Evolutionary conservation across 78 protist genomes (phyloP), one percentile per base, ranked within the genome.

Genomic region (Anaeramoeba ignava): DNA sequence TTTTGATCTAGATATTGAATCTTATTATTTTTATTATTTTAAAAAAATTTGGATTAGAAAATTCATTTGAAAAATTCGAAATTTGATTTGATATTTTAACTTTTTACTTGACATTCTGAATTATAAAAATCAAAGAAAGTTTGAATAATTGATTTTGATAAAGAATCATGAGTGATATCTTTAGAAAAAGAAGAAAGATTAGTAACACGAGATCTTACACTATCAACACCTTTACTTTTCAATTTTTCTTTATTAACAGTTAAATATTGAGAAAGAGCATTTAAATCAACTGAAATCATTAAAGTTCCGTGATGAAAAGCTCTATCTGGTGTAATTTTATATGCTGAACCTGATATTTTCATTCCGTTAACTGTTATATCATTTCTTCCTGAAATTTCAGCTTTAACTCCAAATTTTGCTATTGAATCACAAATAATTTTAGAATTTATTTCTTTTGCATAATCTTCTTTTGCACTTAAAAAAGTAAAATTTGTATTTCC

Each of bases 231-330:
- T 79, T 86, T 86, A 40, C 82, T 41, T 31, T 12, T 33, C 38
- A 86, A 40, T 40, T 86, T 86, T 23, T 1, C 3, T 79, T 0
- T 2, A 31, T 82, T 41, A 40, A 84, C 85, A 2, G 68, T 36
- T 39, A 89, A 42, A 40, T 54, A 85, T 31, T 34, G 31, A 17
- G 83, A 37, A 42, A 89, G n/a, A 3, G 80, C 12, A 33, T 0
- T 42, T 3, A 85, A 1, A 39, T 89, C 87, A 33, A 83, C 85
- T 79, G 41, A 78, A 41, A 78, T 31, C 82, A 89, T 39, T 40
- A 89, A 38, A 1, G 91, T 89, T 0, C 91, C 88, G 80, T 89
- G 91, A 42, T 89, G 91, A 42, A 84, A 89, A 2, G 85, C 84
- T 1, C 38, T 0, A 12, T 38, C 17, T 2, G 36, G 39, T 8